These are phyloP conservation scores for Brassica napus DNA, from an alignment of 345 rosid species.

Conservation along the genomic window DNA sequence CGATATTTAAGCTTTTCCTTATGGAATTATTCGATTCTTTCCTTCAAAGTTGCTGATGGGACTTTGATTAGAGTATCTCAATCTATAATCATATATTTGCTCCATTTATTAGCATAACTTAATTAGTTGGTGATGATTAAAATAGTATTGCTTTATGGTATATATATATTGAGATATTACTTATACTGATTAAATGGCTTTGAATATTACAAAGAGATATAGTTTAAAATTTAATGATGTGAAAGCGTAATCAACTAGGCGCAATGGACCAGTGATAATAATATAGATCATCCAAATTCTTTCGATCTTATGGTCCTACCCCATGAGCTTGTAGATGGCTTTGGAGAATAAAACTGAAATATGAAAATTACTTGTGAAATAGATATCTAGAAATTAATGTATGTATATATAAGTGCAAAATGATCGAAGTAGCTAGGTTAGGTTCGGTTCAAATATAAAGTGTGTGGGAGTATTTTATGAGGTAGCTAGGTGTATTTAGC, in stretches of 20 bases:
- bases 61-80: slow-evolving; percentile 39
- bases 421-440: neutral
- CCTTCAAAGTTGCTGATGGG: slow-evolving; percentile 37
- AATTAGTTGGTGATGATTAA: slow-evolving; percentile 16
- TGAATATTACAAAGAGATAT: slow-evolving; percentile 20
- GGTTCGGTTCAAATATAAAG: neutral
- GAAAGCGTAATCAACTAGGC: neutral
- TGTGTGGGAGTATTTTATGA: neutral
- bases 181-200: neutral
- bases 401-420: neutral
- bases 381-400: neutral
- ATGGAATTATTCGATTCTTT: slow-evolving; percentile 36
- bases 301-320: slow-evolving; percentile 31
- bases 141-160: slow-evolving; percentile 9
- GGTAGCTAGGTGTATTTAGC: neutral
- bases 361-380: slow-evolving; percentile 21
- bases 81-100: slow-evolving; percentile 26
- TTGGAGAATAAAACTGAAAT: slow-evolving; percentile 10
- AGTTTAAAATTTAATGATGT: slow-evolving; percentile 5
- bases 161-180: slow-evolving; percentile 3
- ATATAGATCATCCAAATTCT: slow-evolving; percentile 14
- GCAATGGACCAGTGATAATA: slow-evolving; percentile 27
- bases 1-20: neutral
- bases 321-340: slow-evolving; percentile 20
- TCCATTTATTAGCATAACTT: slow-evolving; percentile 14